These are phyloP conservation scores for Escovopsis sp. DNA, from an alignment of 2,329 filamentous ascomycete species.

Conservation along the genomic window DNA sequence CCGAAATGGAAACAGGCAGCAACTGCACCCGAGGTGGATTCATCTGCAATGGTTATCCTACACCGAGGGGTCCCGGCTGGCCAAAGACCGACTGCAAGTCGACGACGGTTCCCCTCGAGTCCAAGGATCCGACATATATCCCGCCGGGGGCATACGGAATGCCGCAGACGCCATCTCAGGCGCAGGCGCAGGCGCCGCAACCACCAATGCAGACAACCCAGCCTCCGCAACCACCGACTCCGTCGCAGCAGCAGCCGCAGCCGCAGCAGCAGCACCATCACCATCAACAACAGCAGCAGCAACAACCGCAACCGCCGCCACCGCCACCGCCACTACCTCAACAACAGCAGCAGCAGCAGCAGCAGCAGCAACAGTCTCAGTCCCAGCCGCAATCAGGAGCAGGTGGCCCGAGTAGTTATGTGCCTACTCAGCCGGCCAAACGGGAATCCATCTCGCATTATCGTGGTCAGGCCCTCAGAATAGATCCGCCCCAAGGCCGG, in stretches of 20 bases:
- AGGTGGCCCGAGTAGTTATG: constrained; percentile 11
- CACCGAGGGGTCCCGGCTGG: constrained; percentile 57
- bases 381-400: constrained; percentile 1
- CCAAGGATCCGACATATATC: constrained; percentile 57
- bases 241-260: too few species aligned
- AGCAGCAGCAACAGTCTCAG: constrained; percentile 2
- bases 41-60: constrained; percentile 80
- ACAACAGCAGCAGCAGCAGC: not conserved
- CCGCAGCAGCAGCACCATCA: too few species aligned
- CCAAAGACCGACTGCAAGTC: constrained; percentile 61
- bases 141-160: constrained; percentile 48
- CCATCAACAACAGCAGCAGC: too few species aligned
- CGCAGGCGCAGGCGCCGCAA: too few species aligned
- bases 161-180: constrained; percentile 26
- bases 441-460: constrained; percentile 45
- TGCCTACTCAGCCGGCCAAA: constrained; percentile 25
- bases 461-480: constrained; percentile 45
- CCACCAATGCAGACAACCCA: too few species aligned
- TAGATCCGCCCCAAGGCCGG: constrained; percentile 47
- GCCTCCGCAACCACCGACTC: too few species aligned
- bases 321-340: too few species aligned
- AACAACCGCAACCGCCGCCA: too few species aligned
- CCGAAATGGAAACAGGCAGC: constrained; percentile 39
- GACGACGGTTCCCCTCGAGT: constrained; percentile 60
- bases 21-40: constrained; percentile 89